phyloP scores from a whole-genome alignment of 352 stramenopile species.

The Phytophthora macrochlamydospora region DNA sequence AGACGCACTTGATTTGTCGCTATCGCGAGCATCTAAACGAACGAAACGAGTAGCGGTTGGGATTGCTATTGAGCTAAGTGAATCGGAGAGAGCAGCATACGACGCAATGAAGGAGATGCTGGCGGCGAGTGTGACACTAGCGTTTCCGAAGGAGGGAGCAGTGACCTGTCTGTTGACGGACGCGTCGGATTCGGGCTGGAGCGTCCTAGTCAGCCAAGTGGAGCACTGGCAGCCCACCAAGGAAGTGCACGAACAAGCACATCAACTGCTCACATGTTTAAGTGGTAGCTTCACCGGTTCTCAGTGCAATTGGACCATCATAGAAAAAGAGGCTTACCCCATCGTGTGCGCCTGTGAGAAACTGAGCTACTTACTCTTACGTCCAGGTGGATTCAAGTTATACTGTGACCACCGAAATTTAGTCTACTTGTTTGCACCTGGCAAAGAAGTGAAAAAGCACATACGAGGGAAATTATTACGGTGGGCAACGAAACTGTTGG shows the following conservation, averaged over 20 bases:
- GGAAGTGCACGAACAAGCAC: not conserved
- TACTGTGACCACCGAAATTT: not conserved
- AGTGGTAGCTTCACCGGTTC: not conserved
- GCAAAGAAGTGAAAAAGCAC: not conserved
- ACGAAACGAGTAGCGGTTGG: not conserved
- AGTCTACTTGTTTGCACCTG: not conserved
- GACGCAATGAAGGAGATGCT: not conserved
- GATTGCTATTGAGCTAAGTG: not conserved
- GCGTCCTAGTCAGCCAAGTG: not conserved
- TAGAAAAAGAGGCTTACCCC: slow-evolving; percentile 1
- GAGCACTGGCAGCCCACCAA: not conserved
- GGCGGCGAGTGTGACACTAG: not conserved
- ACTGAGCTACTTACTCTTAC: not conserved
- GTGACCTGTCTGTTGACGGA: not conserved
- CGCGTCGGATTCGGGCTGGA: not conserved
- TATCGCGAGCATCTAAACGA: not conserved
- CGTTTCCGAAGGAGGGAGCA: not conserved
- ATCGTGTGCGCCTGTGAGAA: slow-evolving; percentile 1
- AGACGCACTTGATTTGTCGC: not conserved
- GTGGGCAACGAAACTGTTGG: not conserved
- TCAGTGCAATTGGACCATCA: slow-evolving; percentile 8
- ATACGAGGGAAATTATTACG: not conserved
- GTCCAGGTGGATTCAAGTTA: not conserved
- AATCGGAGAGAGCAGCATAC: not conserved
- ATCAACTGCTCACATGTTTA: not conserved